Conservation (phyloP, 2,329 filamentous ascomycete species). For the Sclerotinia spermophila region DNA sequence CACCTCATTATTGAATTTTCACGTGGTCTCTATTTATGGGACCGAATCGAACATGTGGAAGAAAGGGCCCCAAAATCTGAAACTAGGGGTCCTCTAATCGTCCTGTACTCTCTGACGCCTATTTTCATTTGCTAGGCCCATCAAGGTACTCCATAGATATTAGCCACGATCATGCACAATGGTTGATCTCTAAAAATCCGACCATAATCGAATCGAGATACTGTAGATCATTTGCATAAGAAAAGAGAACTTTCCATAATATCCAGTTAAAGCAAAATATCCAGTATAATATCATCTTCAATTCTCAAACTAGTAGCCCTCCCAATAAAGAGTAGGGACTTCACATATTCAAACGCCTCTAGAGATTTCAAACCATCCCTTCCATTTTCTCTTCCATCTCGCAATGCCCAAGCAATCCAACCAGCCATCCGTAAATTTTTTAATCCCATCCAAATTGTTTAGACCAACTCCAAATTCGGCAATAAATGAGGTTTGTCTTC, state of each 20-base stretch:
- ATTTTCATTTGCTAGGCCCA: background rate
- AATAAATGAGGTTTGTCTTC: slow-evolving; percentile 3
- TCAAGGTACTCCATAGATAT: background rate
- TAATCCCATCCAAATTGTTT: background rate
- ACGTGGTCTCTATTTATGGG: background rate
- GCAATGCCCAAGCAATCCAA: slow-evolving; percentile 7
- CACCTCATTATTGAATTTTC: background rate
- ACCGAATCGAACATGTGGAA: background rate
- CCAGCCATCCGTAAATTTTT: slow-evolving; percentile 1
- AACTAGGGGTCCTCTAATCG: background rate
- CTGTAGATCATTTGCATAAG: background rate
- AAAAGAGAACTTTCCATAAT: background rate
- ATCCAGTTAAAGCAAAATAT: background rate
- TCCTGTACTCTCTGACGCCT: background rate
- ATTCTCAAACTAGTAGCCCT: background rate
- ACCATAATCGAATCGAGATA: background rate
- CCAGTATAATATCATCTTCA: background rate
- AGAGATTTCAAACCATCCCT: slow-evolving; percentile 1
- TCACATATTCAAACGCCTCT: slow-evolving; percentile 8
- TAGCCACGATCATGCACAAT: background rate
- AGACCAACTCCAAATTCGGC: slow-evolving; percentile 3
- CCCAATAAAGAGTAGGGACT: background rate
- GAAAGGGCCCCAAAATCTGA: background rate
- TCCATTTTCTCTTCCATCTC: slow-evolving; percentile 10
- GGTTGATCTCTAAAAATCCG: background rate